A percentile compares a stretch with the other conserved stretches of the same genome.
phyloP scores from a whole-genome alignment of 495 filamentous ascomycete genomes.

The Neurospora hispaniola region DNA sequence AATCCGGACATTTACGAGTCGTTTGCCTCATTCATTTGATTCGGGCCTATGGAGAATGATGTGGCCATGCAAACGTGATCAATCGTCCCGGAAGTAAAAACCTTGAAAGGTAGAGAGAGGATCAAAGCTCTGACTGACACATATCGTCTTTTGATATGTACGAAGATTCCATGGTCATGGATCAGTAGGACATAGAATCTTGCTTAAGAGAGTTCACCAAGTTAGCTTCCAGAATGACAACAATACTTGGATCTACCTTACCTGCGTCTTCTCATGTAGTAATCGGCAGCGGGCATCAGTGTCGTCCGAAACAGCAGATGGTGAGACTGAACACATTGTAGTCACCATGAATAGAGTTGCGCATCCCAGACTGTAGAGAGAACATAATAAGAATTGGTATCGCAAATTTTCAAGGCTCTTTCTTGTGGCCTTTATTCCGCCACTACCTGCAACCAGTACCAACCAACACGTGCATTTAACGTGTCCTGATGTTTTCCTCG shows the following conservation, averaged over 20 bases:
- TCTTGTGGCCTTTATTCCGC: neutral
- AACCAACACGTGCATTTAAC: neutral
- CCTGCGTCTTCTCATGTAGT: neutral
- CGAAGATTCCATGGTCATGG: neutral
- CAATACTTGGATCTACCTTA: neutral
- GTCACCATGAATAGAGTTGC: neutral
- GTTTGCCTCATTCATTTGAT: neutral
- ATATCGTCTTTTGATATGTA: neutral
- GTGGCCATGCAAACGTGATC: neutral
- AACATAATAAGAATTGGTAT: neutral
- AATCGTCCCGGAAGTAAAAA: neutral
- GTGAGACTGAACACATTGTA: neutral
- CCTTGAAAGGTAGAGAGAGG: neutral
- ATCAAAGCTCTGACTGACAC: neutral
- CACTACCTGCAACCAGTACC: neutral
- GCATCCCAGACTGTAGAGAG: neutral
- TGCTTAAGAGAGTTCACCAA: neutral
- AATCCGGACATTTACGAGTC: neutral
- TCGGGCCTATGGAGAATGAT: neutral
- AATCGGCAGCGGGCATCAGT: neutral
- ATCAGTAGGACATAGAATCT: neutral
- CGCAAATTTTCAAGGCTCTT: neutral
- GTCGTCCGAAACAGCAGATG: neutral
- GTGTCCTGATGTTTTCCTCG: neutral
- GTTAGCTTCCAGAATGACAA: neutral